Base-by-base conservation (phyloP, 2,329 filamentous ascomycete species). In the Teratosphaeriaceae sp. region DNA sequence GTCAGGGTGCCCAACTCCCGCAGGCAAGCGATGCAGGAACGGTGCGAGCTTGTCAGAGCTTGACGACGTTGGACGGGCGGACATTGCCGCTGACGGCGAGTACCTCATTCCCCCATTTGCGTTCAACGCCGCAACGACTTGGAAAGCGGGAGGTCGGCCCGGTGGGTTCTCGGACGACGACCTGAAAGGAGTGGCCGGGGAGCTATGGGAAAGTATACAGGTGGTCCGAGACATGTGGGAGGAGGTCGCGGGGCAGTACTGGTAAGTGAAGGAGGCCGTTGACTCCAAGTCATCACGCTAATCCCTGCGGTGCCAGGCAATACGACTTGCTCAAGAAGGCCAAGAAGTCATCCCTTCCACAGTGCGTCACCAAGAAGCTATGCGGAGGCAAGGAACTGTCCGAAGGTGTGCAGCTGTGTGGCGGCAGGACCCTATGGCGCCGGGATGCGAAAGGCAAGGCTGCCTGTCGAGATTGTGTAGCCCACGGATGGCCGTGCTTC, bases 391-490 rank as follows among this genome's bases (percentile, higher is more conserved):
- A 38, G n/a, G 27, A 45, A 3, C 3, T 30, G 7, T 15, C 31
- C 9, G 37, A 24, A 3, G 8, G 37, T n/a, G 37, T 24, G 4
- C 18, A 29, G 24, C 19, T 43, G 20, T 12, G 19, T 13, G 46
- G 44, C 12, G 46, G 47, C 2, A 43, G 39, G 45, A 50, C 51
- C 26, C 40, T 35, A 13, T 58, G 57, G 56, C 38, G 48, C 3
- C n/a, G 11, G 1, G 57, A 53, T 1, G 40, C 40, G 13, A 47
- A 53, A 26, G 54, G 56, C 9, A 47, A 47, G 41, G 57, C 41
- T 37, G 55, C 57, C 9, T 60, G 57, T 33, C 34, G 26, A 22
- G 44, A 52, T 22, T 60, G 57, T 40, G 56, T 53, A 11, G 46
- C 26, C 40, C 36, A 38, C 7, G 30, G 15, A 7, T 36, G 36